Base-by-base conservation (phyloP, 1,284 basidiomycete species). In the Cryptococcus wingfieldii region DNA sequence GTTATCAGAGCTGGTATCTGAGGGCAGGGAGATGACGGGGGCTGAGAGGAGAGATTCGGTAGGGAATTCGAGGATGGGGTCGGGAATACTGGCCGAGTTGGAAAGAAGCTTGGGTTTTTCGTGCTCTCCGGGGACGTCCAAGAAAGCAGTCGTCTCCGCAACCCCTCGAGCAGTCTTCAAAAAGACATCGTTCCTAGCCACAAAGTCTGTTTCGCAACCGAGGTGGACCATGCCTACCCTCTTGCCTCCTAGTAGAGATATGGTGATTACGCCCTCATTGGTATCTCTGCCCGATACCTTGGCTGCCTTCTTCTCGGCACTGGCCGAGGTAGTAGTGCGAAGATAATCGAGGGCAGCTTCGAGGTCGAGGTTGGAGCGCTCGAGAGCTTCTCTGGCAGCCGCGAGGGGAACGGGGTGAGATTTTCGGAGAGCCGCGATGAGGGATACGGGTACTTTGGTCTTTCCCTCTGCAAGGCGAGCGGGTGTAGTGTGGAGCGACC, bases 141-240 rank as follows among this genome's bases (percentile, higher is more conserved):
- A 81, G 72, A 87, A 89, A 1, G 93, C 92, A 27, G 88, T 85
- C 1, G 91, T 93, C 66, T 91, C 86, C 3, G 91, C 88, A 62
- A 97, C 86, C 63, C 91, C 86, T 39, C 83, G 80, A 13, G 89
- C 86, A 31, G 95, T 83, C 56, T 82, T 81, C 7, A 83, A 80
- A 69, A 98, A 98, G 9, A 94, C 81, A 56, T 88, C 84, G 70
- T 92, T 95, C 62, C 90, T 80, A 16, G 86, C 90, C 13, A 97
- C 94, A 74, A 97, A 97, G 78, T 98, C 94, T 43, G 94, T 97
- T 79, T 98, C 94, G 80, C 94, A 97, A 69, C 91, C 93, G 59
- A 97, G 81, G 76, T 98, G 94, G 56, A 97, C 81, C 81, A 97
- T 89, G 13, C 87, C 85, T 6, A 88, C 91, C 27, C 89, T 83